Evolutionary conservation across 305 asterid genomes (phyloP).

Genomic region (Solanum hybrid): DNA sequence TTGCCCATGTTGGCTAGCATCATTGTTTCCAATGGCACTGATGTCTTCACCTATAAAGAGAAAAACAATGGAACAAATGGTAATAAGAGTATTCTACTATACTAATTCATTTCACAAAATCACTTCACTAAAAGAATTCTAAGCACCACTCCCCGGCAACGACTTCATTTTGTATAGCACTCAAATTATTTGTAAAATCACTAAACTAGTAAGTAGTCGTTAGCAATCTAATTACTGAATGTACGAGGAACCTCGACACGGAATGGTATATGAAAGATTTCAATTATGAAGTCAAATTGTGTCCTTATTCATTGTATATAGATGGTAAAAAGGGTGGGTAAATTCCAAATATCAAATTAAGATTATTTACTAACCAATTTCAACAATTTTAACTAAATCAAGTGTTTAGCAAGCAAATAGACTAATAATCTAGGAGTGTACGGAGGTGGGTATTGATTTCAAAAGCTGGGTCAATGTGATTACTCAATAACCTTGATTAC

Average conservation of each 20-base stretch:
- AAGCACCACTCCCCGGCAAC: too few relatives aligned
- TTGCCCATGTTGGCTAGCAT: too few relatives aligned
- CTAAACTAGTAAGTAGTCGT: neutral
- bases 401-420: neutral
- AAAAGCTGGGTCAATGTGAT: neutral
- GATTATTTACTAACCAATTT: neutral
- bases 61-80: too few relatives aligned
- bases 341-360: neutral
- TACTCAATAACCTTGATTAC: neutral
- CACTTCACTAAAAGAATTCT: too few relatives aligned
- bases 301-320: neutral
- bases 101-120: too few relatives aligned
- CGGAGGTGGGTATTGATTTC: neutral
- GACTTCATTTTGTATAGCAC: neutral
- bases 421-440: neutral
- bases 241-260: neutral
- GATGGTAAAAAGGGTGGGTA: too few relatives aligned
- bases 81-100: too few relatives aligned
- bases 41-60: too few relatives aligned
- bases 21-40: too few relatives aligned
- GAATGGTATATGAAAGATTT: neutral
- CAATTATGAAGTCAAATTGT: neutral
- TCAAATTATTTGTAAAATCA: too few relatives aligned
- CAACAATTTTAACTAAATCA: neutral
- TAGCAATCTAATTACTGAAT: neutral